Evolutionary conservation across 1,284 basidiomycete species (phyloP), one percentile per base, ranked within the genome.

Genomic region (Irpex rosettiformis): DNA sequence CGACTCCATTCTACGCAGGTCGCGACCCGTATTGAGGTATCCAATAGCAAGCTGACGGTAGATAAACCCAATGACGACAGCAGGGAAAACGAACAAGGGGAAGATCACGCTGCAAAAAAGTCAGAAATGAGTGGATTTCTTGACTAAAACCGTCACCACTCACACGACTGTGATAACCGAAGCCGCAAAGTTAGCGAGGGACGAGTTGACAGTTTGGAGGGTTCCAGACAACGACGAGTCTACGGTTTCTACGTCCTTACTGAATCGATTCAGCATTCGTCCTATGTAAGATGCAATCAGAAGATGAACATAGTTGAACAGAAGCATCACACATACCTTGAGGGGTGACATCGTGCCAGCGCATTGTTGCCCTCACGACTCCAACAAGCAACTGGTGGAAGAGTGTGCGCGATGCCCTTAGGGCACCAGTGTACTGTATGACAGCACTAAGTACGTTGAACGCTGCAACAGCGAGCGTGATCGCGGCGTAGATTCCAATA

Each of bases 191-290:
- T 80, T 82, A 0, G 89, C 90, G 33, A 93, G 72, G 1, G 89
- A 88, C 0, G 81, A 78, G 63, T 92, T 89, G 53, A 93, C 89
- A 3, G 84, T 79, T 62, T 89, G 84, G 25, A 94, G 72, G 0
- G 89, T 88, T 7, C 79, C 73, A 6, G 86, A 85, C n/a, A 94
- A 73, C 0, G 84, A 84, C 0, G 79, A 76, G 68, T 94, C 91
- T 52, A 94, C 86, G 0, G 87, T 90, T 69, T 91, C 88, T 45
- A 93, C 81, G 68, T 94, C 92, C 76, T 86, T 88, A 65, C 82
- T 83, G 64, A 88, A 88, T 0, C 86, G 78, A 68, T 88, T 88
- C 27, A 88, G 72, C 75, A 86, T 81, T 3, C 84, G 82, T 37
- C 85, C 80, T 78, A 27, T 11, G 55, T 24, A 4, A 75, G 3